Evolutionary conservation across 441 rosid genomes (phyloP).

Genomic region (Gossypium davidsonii): DNA sequence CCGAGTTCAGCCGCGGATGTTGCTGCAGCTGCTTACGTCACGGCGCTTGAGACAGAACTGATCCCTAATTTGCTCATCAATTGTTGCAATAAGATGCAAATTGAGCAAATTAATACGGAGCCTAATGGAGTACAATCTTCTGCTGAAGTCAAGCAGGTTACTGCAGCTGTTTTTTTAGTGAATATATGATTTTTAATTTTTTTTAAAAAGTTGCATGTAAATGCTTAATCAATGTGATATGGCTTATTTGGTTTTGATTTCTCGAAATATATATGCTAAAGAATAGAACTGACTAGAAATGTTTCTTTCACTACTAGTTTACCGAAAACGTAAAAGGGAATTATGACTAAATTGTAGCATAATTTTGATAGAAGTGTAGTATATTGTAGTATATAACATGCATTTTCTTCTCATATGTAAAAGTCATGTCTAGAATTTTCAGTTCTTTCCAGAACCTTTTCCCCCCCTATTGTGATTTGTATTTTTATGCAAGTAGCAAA

Average conservation of each 20-base stretch:
- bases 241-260: neutral
- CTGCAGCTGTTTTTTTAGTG: slow-evolving; percentile 14
- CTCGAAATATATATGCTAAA: neutral
- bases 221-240: neutral
- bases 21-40: slow-evolving; percentile 55
- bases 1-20: slow-evolving; percentile 76
- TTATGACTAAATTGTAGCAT: neutral
- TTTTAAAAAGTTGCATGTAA: neutral
- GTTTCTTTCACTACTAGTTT: neutral
- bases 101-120: slow-evolving; percentile 43
- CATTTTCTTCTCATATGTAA: neutral
- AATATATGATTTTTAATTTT: neutral
- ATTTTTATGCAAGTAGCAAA: slow-evolving; percentile 1
- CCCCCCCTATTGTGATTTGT: neutral
- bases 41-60: slow-evolving; percentile 64
- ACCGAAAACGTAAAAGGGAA: neutral
- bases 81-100: slow-evolving; percentile 77
- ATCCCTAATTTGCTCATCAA: slow-evolving; percentile 76
- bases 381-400: slow-evolving; percentile 1
- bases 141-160: slow-evolving; percentile 65
- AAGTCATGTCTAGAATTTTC: neutral
- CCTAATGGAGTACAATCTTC: slow-evolving; percentile 45
- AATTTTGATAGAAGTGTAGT: neutral
- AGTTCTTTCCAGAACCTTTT: neutral
- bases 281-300: neutral